Percentiles rank a stretch among this genome's conserved stretches.
These are phyloP conservation scores for Pyrrhoderma noxium DNA, from an alignment of 1,284 basidiomycete genomes.

Conservation along the genomic window DNA sequence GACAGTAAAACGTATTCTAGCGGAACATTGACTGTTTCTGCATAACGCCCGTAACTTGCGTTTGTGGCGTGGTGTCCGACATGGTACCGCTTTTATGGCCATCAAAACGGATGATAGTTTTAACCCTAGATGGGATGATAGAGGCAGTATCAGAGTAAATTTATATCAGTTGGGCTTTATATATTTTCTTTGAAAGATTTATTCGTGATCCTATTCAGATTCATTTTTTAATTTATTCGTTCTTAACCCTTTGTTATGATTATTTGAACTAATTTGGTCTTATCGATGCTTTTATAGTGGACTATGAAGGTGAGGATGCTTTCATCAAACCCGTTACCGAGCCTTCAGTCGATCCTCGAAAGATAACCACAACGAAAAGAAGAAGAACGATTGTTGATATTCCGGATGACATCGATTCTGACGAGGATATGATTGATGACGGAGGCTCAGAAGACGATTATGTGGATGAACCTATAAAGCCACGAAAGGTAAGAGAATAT, in stretches of 20 bases:
- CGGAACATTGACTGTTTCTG: too few species aligned
- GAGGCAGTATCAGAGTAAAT: background rate
- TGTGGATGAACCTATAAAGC: conserved; percentile 37
- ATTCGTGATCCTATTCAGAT: background rate
- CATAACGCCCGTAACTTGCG: too few species aligned
- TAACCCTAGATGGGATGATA: background rate
- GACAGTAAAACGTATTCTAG: too few species aligned
- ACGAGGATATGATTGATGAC: conserved; percentile 28
- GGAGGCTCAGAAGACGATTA: conserved; percentile 56
- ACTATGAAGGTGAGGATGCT: conserved; percentile 14
- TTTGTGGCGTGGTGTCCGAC: too few species aligned
- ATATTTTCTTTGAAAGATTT: background rate
- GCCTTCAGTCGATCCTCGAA: conserved; percentile 1
- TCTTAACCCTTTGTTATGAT: conserved; percentile 1
- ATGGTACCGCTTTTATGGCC: too few species aligned
- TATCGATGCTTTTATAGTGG: conserved; percentile 8
- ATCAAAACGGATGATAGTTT: too few species aligned
- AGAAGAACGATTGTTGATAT: background rate
- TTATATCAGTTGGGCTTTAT: background rate
- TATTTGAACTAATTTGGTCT: background rate
- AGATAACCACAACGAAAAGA: background rate
- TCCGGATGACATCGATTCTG: background rate
- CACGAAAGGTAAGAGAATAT: conserved; percentile 22
- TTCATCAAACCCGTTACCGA: conserved; percentile 6
- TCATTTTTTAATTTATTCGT: background rate